phyloP scores from a whole-genome alignment of 805 yeast genomes.

The Pichia paraexigua region DNA sequence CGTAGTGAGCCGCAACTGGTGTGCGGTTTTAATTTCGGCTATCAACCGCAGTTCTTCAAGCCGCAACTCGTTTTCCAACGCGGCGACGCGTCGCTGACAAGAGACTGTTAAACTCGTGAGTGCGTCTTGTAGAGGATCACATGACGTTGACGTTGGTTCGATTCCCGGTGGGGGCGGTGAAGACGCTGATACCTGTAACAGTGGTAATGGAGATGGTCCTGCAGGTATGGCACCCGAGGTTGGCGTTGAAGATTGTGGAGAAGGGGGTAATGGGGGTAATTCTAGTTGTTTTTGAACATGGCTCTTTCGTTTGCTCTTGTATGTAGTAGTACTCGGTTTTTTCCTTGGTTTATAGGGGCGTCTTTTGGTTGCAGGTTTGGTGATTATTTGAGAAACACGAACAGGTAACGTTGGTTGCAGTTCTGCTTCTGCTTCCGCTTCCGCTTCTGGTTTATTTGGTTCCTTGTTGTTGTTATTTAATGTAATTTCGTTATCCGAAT shows the following conservation, averaged over 20 bases:
- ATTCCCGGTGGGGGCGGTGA: not conserved
- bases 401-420: not conserved
- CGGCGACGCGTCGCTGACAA: not conserved
- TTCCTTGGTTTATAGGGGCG: not conserved
- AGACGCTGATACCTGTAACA: not conserved
- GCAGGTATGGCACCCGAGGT: not conserved
- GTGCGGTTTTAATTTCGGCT: not conserved
- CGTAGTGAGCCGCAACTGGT: not conserved
- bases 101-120: not conserved
- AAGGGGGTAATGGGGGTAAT: not conserved
- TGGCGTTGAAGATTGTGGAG: not conserved
- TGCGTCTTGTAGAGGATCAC: not conserved
- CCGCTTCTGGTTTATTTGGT: not conserved
- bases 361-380: not conserved
- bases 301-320: not conserved
- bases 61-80: not conserved
- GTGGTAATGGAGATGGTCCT: not conserved
- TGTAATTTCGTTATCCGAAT: not conserved
- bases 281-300: not conserved
- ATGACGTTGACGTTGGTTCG: not conserved
- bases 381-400: not conserved
- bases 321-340: not conserved
- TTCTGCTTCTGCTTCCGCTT: no score
- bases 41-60: not conserved
- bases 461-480: not conserved